Percentiles rank a stretch among this genome's conserved stretches.
phyloP scores from a whole-genome alignment of 2,329 filamentous ascomycete genomes.

The Mycosphaerelloides madeirae region DNA sequence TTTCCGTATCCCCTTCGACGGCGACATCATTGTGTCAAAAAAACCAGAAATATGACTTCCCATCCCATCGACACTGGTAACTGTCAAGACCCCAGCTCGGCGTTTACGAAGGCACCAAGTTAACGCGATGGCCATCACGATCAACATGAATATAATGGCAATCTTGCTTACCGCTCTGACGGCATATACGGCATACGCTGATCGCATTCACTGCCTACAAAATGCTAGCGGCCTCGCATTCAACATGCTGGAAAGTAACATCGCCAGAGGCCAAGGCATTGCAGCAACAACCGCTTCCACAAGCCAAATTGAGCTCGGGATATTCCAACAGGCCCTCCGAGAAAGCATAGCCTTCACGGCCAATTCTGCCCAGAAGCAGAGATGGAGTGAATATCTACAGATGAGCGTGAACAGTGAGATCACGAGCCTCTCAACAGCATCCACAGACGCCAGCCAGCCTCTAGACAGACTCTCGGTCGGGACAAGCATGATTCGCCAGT shows the following conservation, averaged over 20 bases:
- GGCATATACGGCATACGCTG: neutral
- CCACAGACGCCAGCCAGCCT: conserved; percentile 19
- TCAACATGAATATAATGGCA: too few species aligned
- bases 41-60: too few species aligned
- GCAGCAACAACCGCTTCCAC: conserved; percentile 15
- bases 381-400: conserved; percentile 14
- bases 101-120: too few species aligned
- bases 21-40: too few species aligned
- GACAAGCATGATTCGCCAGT: conserved; percentile 24
- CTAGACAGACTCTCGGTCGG: conserved; percentile 33
- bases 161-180: too few species aligned
- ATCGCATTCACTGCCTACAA: conserved; percentile 8
- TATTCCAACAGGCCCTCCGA: conserved; percentile 33
- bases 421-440: conserved; percentile 17
- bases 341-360: conserved; percentile 18
- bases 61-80: too few species aligned
- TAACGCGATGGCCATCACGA: too few species aligned
- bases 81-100: too few species aligned
- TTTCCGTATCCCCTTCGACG: too few species aligned
- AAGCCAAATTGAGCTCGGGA: conserved; percentile 29
- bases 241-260: conserved; percentile 31
- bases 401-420: conserved; percentile 22
- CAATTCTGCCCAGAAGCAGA: conserved; percentile 6
- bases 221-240: conserved; percentile 12
- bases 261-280: conserved; percentile 32